phyloP scores from a whole-genome alignment of 768 basidiomycete species.

The Boletus insuetus region DNA sequence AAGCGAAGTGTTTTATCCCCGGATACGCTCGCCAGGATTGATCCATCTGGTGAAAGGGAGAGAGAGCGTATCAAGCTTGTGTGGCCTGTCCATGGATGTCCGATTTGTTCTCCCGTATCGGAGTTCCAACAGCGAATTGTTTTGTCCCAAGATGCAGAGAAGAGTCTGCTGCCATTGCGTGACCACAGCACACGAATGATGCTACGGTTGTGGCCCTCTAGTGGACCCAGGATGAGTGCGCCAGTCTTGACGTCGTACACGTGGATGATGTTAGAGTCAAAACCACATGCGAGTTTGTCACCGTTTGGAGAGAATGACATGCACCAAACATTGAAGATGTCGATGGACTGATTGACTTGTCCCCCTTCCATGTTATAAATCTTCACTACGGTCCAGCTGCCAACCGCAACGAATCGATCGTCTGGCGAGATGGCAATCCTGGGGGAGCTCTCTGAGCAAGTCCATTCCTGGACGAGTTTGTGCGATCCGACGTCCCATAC shows the following conservation, averaged over 20 bases:
- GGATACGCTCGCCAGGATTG: neutral
- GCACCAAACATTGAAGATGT: too few relatives aligned
- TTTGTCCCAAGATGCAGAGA: neutral
- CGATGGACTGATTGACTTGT: too few relatives aligned
- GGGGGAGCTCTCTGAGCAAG: too few relatives aligned
- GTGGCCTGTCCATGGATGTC: neutral
- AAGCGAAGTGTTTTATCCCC: neutral
- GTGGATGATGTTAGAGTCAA: neutral
- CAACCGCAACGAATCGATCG: too few relatives aligned
- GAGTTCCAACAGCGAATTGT: neutral
- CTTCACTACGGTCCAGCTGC: too few relatives aligned
- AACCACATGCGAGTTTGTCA: too few relatives aligned
- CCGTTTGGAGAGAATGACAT: too few relatives aligned
- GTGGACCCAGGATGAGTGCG: neutral
- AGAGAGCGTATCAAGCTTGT: neutral
- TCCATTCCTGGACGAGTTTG: too few relatives aligned
- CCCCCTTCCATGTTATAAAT: too few relatives aligned
- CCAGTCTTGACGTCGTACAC: neutral
- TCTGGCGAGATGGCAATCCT: too few relatives aligned
- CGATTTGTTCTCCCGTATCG: neutral
- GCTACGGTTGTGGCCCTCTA: rapidly evolving
- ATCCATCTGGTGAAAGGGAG: neutral
- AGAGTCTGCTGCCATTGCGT: neutral
- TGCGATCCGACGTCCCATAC: too few relatives aligned
- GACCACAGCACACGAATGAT: neutral